Percentiles rank a stretch among this genome's conserved stretches.
Evolutionary conservation across 2,329 filamentous ascomycete genomes (phyloP).

Genomic region (Fusarium continuum): DNA sequence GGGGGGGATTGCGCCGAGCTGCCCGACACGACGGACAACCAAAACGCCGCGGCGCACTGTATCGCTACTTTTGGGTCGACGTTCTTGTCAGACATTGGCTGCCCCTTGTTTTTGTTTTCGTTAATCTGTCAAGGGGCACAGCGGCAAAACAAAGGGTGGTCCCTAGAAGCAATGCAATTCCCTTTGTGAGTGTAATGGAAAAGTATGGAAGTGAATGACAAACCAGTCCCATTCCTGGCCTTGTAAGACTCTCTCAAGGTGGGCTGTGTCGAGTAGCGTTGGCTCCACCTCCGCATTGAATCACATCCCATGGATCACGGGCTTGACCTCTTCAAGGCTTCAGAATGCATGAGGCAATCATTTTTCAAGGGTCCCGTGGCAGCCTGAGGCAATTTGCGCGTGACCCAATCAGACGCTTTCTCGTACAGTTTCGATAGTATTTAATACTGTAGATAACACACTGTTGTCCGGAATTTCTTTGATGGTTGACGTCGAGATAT

Average conservation of each 20-base stretch:
- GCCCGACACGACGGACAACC: not conserved
- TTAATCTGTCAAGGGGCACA: not conserved
- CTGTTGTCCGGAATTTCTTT: slow-evolving; percentile 41
- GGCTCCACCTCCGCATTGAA: slow-evolving; percentile 33
- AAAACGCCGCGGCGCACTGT: slow-evolving; percentile 22
- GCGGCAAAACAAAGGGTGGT: not conserved
- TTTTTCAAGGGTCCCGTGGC: slow-evolving; percentile 29
- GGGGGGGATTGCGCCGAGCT: not conserved
- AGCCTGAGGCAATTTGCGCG: slow-evolving; percentile 27
- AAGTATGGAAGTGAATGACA: slow-evolving; percentile 11
- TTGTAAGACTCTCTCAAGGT: slow-evolving; percentile 16
- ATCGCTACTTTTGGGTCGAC: not conserved
- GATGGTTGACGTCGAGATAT: slow-evolving; percentile 42
- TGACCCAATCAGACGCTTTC: slow-evolving; percentile 34
- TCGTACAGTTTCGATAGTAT: not conserved
- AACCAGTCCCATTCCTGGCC: not conserved
- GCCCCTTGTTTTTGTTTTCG: slow-evolving; percentile 18
- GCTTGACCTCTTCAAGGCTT: slow-evolving; percentile 21
- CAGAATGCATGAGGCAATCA: slow-evolving; percentile 26
- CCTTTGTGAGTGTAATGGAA: not conserved
- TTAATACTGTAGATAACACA: slow-evolving; percentile 9
- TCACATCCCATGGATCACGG: slow-evolving; percentile 22
- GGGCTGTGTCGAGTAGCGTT: slow-evolving; percentile 29
- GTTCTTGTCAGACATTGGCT: not conserved
- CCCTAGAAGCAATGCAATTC: no score